phyloP scores from a whole-genome alignment of 1,284 basidiomycete genomes.

The Marasmius sp. region DNA sequence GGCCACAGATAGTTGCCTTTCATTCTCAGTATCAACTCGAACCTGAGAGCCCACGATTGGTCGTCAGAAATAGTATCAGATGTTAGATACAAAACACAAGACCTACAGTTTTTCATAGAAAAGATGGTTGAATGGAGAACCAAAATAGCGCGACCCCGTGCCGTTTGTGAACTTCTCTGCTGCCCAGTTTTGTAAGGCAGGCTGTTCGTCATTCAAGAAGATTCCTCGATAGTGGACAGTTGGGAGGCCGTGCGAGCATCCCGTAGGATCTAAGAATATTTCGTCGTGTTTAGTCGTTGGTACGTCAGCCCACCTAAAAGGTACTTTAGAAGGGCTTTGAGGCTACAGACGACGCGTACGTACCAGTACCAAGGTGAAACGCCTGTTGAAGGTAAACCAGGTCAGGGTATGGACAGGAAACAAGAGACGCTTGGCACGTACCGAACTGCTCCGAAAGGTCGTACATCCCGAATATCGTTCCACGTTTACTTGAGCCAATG shows the following conservation, averaged over 20 bases:
- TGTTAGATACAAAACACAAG: too few species aligned
- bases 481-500: slow-evolving; percentile 9
- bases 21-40: slow-evolving; percentile 10
- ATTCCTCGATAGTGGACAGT: slow-evolving; percentile 7
- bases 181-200: slow-evolving; percentile 4
- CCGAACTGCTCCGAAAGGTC: slow-evolving; percentile 31
- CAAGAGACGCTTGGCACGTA: slow-evolving; percentile 23
- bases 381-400: slow-evolving; percentile 3
- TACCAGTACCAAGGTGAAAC: slow-evolving; percentile 21
- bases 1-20: slow-evolving; percentile 14
- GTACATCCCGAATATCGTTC: slow-evolving; percentile 9
- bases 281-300: neutral
- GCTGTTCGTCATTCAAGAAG: slow-evolving; percentile 10
- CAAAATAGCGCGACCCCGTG: neutral
- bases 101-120: too few species aligned
- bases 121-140: too few species aligned
- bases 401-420: neutral
- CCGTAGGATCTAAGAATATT: slow-evolving; percentile 3
- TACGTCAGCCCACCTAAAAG: slow-evolving; percentile 32
- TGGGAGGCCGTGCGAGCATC: slow-evolving; percentile 4
- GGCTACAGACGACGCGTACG: slow-evolving; percentile 19
- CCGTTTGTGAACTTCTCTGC: neutral
- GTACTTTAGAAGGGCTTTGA: neutral
- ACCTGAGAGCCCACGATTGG: neutral
- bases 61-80: slow-evolving; percentile 7